Conservation (phyloP, 192 early-diverging fungal genomes). For the Gigaspora rosea region DNA sequence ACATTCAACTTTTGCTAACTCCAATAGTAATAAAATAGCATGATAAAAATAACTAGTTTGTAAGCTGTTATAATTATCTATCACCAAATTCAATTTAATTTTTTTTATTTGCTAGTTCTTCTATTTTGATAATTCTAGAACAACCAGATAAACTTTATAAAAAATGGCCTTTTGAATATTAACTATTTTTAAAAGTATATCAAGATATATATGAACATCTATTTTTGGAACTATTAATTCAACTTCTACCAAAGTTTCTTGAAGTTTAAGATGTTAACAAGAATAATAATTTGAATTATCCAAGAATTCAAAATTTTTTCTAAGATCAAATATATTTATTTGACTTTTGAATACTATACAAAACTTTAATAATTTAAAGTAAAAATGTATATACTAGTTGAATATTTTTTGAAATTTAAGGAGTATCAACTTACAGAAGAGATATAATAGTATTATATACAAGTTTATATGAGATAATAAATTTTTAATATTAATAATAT, state of each 20-base stretch:
- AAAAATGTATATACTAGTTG: too few species aligned
- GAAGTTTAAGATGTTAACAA: neutral
- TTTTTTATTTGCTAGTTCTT: neutral
- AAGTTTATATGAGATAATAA: conserved; percentile 16
- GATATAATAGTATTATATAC: conserved; percentile 23
- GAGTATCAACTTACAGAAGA: neutral
- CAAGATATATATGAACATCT: conserved; percentile 3
- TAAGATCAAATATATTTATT: too few species aligned
- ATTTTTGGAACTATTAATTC: neutral
- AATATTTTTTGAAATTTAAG: neutral
- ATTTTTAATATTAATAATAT: neutral
- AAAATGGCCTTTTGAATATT: conserved; percentile 29
- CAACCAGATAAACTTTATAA: neutral
- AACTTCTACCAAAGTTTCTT: conserved; percentile 6
- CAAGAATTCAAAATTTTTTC: too few species aligned
- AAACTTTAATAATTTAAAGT: too few species aligned
- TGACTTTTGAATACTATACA: too few species aligned
- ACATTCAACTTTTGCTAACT: conserved; percentile 3
- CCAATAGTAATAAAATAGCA: neutral
- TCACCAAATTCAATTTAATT: conserved; percentile 5
- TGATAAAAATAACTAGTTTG: conserved; percentile 1
- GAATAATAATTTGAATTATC: neutral
- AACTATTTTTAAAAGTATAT: conserved; percentile 16
- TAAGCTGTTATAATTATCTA: neutral
- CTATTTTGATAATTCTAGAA: conserved; percentile 6